These are phyloP conservation scores for Fusarium nelsonii DNA, from an alignment of 2,329 filamentous ascomycete genomes.

Conservation along the genomic window DNA sequence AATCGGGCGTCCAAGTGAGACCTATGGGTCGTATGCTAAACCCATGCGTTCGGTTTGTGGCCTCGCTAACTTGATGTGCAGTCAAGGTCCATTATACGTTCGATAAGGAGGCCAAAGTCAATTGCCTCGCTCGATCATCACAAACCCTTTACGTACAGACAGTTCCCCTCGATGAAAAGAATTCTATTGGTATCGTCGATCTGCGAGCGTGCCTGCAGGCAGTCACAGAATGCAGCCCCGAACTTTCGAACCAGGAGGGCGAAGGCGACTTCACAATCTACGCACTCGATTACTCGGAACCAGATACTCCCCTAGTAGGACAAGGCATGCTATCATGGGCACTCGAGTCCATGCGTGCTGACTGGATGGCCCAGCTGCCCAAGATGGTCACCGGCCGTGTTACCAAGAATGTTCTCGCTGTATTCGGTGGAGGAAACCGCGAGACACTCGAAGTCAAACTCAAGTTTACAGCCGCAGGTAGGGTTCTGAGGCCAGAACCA, in stretches of 20 bases:
- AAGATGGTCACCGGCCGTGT: conserved; percentile 90
- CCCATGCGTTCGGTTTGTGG: conserved; percentile 16
- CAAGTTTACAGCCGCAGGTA: conserved; percentile 82
- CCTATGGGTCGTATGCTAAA: conserved; percentile 73
- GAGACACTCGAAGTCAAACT: conserved; percentile 95
- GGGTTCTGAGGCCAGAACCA: conserved; percentile 55
- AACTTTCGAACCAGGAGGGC: conserved; percentile 75
- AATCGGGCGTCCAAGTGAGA: conserved; percentile 68
- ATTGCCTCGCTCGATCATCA: conserved; percentile 88
- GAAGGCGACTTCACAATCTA: conserved; percentile 97
- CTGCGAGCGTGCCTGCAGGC: conserved; percentile 88
- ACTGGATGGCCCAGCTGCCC: conserved; percentile 66
- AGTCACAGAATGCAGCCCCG: conserved; percentile 82
- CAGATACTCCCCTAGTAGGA: conserved; percentile 90
- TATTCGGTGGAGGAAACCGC: conserved; percentile 84
- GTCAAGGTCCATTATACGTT: conserved; percentile 98
- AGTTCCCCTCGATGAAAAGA: conserved; percentile 81
- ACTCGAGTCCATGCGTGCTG: conserved; percentile 62
- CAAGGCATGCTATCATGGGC: conserved; percentile 95
- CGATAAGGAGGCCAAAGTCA: conserved; percentile 87
- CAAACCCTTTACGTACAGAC: conserved; percentile 84
- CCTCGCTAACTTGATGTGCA: conserved; percentile 55
- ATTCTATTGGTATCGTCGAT: conserved; percentile 87
- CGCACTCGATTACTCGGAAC: conserved; percentile 95
- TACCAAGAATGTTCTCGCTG: conserved; percentile 83